Evolutionary conservation across 2,329 filamentous ascomycete species (phyloP).

Genomic region (Lecanicillium sp.): DNA sequence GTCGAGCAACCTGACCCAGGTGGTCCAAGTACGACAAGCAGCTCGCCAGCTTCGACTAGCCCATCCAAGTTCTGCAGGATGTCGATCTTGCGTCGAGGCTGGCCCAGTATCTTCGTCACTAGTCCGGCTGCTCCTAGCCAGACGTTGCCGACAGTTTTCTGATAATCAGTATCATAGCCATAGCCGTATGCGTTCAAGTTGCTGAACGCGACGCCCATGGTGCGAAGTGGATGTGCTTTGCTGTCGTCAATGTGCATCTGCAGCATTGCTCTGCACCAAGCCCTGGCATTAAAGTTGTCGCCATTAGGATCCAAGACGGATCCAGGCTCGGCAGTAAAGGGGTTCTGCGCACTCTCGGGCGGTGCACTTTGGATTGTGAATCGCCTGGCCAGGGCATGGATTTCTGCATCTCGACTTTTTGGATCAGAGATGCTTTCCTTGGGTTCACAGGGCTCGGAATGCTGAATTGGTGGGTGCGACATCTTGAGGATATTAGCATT

Average conservation of each 20-base stretch:
- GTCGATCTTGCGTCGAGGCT: too few relatives aligned
- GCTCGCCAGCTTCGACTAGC: slow-evolving; percentile 45
- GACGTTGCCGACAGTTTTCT: slow-evolving; percentile 30
- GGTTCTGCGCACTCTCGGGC: too few relatives aligned
- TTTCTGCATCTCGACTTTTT: too few relatives aligned
- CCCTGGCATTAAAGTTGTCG: slow-evolving; percentile 39
- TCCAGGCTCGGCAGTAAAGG: too few relatives aligned
- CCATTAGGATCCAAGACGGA: too few relatives aligned
- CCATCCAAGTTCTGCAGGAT: slow-evolving; percentile 47
- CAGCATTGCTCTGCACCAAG: slow-evolving; percentile 23
- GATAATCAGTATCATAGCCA: slow-evolving; percentile 40
- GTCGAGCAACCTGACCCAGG: slow-evolving; percentile 53
- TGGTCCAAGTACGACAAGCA: slow-evolving; percentile 50
- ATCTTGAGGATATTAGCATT: too few relatives aligned
- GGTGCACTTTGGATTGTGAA: too few relatives aligned
- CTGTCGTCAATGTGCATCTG: slow-evolving; percentile 18
- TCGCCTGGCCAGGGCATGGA: too few relatives aligned
- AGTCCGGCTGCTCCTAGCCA: slow-evolving; percentile 33
- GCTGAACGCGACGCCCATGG: slow-evolving; percentile 30
- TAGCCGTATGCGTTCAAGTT: slow-evolving; percentile 42
- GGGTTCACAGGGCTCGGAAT: too few relatives aligned
- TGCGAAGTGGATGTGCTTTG: slow-evolving; percentile 18
- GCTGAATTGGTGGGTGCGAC: too few relatives aligned
- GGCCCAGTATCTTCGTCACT: too few relatives aligned
- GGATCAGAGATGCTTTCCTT: too few relatives aligned